Evolutionary conservation across 2,329 filamentous ascomycete genomes (phyloP).

Genomic region (Cladorrhinum sp.): DNA sequence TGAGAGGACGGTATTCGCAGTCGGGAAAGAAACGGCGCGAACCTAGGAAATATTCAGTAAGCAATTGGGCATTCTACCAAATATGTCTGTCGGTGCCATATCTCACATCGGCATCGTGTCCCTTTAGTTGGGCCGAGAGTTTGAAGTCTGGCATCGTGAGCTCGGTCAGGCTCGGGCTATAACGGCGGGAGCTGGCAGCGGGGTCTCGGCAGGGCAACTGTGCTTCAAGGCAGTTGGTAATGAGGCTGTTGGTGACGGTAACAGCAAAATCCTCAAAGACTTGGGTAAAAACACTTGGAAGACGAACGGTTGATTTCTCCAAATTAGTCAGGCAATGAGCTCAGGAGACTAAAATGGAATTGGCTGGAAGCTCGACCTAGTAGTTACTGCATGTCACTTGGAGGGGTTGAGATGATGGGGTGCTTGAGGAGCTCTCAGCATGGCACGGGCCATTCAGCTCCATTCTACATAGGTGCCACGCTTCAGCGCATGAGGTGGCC

Average conservation of each 20-base stretch:
- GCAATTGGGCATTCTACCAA: not conserved
- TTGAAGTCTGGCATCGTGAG: conserved; percentile 75
- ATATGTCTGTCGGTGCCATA: not conserved
- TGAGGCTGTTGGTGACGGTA: not conserved
- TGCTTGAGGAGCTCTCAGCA: conserved; percentile 1
- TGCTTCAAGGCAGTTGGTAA: not conserved
- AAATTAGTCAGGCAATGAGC: conserved; percentile 20
- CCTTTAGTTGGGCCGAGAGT: conserved; percentile 83
- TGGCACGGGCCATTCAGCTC: conserved; percentile 4
- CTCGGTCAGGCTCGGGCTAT: conserved; percentile 2
- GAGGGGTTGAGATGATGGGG: conserved; percentile 12
- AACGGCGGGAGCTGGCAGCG: not conserved
- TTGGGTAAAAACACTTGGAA: not conserved
- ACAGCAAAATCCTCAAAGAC: not conserved
- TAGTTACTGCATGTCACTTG: conserved; percentile 4
- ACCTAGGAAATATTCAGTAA: conserved; percentile 57
- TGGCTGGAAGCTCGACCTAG: conserved; percentile 20
- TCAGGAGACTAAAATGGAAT: conserved; percentile 18
- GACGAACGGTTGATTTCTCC: not conserved
- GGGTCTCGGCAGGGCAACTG: not conserved
- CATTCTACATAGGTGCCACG: conserved; percentile 1
- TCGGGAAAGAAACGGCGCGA: conserved; percentile 77
- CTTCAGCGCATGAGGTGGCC: conserved; percentile 7
- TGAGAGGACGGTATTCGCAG: conserved; percentile 69
- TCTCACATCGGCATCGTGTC: conserved; percentile 87